Evolutionary conservation across 2,329 filamentous ascomycete species (phyloP).

Genomic region (Cladosporium sp.): DNA sequence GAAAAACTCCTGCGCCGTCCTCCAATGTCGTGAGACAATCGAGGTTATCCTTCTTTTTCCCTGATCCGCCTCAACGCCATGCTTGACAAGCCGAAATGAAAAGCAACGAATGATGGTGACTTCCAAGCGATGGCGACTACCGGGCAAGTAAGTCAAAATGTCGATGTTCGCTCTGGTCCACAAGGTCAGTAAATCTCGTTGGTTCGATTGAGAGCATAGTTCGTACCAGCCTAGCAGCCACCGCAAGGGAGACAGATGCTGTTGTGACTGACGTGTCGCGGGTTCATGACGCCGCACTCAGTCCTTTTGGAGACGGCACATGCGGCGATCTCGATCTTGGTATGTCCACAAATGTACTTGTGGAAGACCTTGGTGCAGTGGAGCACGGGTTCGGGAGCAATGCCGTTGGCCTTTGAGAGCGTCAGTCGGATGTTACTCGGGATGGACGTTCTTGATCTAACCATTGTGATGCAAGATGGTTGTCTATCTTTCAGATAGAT

Average conservation of each 20-base stretch:
- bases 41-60: neutral
- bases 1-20: neutral
- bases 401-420: conserved; percentile 7
- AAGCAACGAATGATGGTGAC: conserved; percentile 1
- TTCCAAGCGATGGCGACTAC: neutral
- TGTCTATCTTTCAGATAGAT: conserved; percentile 11
- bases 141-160: neutral
- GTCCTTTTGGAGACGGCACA: conserved; percentile 50
- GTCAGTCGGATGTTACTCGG: neutral
- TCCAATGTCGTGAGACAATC: neutral
- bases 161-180: neutral
- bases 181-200: neutral
- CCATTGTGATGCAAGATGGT: neutral
- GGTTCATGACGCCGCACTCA: conserved; percentile 45
- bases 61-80: neutral
- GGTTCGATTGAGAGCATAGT: neutral
- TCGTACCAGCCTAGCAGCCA: conserved; percentile 38
- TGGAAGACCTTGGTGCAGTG: conserved; percentile 50
- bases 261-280: conserved; percentile 50
- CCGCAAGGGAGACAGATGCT: conserved; percentile 52
- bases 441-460: neutral
- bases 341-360: conserved; percentile 51
- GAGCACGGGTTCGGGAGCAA: conserved; percentile 12
- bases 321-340: conserved; percentile 45
- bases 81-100: conserved; percentile 3